Conservation (phyloP, 139 green algal genomes). For the Yamagishiella unicocca region DNA sequence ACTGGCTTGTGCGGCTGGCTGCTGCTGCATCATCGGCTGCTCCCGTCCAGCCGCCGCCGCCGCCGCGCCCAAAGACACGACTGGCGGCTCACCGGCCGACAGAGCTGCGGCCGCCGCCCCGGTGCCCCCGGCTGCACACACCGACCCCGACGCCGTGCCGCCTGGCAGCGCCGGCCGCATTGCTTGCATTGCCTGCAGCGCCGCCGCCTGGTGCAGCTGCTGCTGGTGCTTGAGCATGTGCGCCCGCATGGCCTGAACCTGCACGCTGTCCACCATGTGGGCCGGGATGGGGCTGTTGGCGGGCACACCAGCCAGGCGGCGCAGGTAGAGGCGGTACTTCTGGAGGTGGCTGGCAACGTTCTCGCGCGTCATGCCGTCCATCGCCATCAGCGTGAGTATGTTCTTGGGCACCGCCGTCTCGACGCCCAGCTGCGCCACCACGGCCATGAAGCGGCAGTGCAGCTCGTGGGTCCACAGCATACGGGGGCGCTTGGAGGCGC, state of each 20-base stretch:
- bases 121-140: neutral
- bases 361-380: slow-evolving; percentile 93
- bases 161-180: neutral
- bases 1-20: neutral
- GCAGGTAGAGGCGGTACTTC: slow-evolving; percentile 87
- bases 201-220: slow-evolving; percentile 1
- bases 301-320: slow-evolving; percentile 27
- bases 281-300: slow-evolving; percentile 27
- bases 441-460: slow-evolving; percentile 90
- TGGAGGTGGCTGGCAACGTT: slow-evolving; percentile 96
- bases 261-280: slow-evolving; percentile 19
- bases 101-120: neutral
- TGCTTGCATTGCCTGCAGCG: slow-evolving; percentile 7
- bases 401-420: slow-evolving; percentile 91
- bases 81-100: neutral
- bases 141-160: neutral
- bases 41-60: neutral
- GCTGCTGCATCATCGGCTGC: neutral
- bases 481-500: slow-evolving; percentile 46
- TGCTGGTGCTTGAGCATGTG: slow-evolving; percentile 41
- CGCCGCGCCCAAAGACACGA: neutral
- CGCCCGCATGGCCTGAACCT: slow-evolving; percentile 21
- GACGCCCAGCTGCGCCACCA: slow-evolving; percentile 82
- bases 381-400: slow-evolving; percentile 95
- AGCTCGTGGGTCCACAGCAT: slow-evolving; percentile 95